A percentile compares a stretch with the other conserved stretches of the same genome.
Evolutionary conservation across 768 basidiomycete species (phyloP).

Genomic region (Kwoniella newhampshirensis): DNA sequence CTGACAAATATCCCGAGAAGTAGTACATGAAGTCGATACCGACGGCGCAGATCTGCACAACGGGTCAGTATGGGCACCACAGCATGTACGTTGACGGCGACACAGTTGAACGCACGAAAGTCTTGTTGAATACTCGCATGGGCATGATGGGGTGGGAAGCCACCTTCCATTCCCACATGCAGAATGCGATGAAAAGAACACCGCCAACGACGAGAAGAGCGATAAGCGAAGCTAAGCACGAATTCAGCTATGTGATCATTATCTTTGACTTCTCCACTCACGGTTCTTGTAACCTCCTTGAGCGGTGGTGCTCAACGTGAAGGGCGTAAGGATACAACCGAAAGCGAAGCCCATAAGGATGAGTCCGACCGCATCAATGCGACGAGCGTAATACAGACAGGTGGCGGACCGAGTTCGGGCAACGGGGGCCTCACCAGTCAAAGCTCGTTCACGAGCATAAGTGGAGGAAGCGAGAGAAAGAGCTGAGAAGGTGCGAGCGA

Average conservation of each 20-base stretch:
- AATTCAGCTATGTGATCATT: background rate
- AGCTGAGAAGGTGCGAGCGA: constrained; percentile 8
- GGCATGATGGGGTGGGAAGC: constrained; percentile 53
- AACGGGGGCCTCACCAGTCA: background rate
- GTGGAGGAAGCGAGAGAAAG: constrained; percentile 34
- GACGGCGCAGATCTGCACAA: constrained; percentile 7
- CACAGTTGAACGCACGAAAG: constrained; percentile 43
- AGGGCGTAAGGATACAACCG: constrained; percentile 38
- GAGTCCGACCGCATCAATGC: constrained; percentile 44
- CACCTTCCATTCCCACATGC: constrained; percentile 49
- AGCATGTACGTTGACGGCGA: background rate
- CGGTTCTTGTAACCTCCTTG: constrained; percentile 37
- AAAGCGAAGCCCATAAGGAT: constrained; percentile 40
- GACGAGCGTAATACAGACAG: constrained; percentile 21
- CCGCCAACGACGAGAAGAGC: constrained; percentile 54
- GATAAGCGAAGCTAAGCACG: constrained; percentile 13
- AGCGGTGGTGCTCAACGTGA: constrained; percentile 38
- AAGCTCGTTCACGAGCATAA: constrained; percentile 13
- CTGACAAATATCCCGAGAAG: constrained; percentile 31
- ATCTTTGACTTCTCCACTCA: no score
- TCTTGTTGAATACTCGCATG: constrained; percentile 52
- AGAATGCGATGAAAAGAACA: constrained; percentile 54
- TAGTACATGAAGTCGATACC: constrained; percentile 36
- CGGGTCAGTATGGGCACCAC: background rate
- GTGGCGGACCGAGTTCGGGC: constrained; percentile 2